Base-by-base conservation (phyloP, 192 early-diverging fungal species). In the Podochytrium sp. region DNA sequence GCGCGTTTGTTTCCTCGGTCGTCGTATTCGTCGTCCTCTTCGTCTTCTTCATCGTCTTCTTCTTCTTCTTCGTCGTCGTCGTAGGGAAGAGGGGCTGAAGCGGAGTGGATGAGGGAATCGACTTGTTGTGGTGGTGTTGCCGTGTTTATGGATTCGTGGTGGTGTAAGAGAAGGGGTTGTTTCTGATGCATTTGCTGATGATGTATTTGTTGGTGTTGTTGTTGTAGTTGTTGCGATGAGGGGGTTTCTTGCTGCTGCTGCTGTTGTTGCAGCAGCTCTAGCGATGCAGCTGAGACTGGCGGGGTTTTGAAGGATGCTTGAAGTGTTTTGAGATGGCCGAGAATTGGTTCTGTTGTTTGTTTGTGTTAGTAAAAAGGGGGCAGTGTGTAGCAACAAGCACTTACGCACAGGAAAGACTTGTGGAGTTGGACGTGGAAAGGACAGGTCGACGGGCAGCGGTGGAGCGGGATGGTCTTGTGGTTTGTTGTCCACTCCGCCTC, bases 371-470 rank as follows among this genome's bases (percentile, higher is more conserved):
- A 55, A 55, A 55, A 55, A 55, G 52, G 20, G 43, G 20, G 7
- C 20, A 20, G 25, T 55, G 12, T 29, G 52, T 7, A 55, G 7
- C 20, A 55, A 25, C 7, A 55, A 55, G 52, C 52, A 55, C 52
- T 55, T 55, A 55, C 52, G 52, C 52, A 55, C 52, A 55, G 52
- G 52, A 55, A 55, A 55, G 52, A 55, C 12, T 7, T 5, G 23
- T 23, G 52, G 52, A 7, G 20, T 55, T 29, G 52, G 52, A 23
- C 52, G 52, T 6, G 52, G 52, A 23, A 55, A 55, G 5, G 52
- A 55, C 52, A 55, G 25, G 23, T 55, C 52, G n/a, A n/a, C n/a
- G n/a, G n/a, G n/a, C n/a, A n/a, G n/a, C n/a, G n/a, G n/a, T 47
- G 10, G 43, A 10, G 12, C 12, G 12, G 10, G 43, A 16, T 47